A percentile compares a stretch with the other conserved stretches of the same genome.
phyloP scores from a whole-genome alignment of 129 eudicot genomes.

The Chrysanthemum seticuspe region DNA sequence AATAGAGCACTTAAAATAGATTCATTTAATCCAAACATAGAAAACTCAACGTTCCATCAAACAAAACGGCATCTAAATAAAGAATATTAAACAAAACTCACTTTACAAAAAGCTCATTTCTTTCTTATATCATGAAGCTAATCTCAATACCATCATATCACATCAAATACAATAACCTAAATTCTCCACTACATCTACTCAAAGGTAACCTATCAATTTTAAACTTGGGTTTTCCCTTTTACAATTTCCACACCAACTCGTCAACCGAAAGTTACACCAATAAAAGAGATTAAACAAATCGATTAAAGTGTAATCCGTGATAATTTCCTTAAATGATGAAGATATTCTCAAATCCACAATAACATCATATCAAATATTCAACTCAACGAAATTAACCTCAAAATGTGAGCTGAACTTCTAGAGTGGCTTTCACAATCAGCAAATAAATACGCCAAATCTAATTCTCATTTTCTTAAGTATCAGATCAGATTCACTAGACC shows the following conservation, averaged over 20 bases:
- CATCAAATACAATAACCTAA: conserved; percentile 34
- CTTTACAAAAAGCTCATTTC: conserved; percentile 39
- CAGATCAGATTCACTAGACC: too few relatives aligned
- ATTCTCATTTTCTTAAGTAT: too few relatives aligned
- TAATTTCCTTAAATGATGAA: too few relatives aligned
- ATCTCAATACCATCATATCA: conserved; percentile 28
- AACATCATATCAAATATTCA: too few relatives aligned
- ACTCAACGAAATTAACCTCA: too few relatives aligned
- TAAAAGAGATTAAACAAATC: conserved; percentile 11
- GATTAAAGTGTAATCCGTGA: not conserved
- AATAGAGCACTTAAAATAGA: conserved; percentile 38
- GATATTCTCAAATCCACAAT: too few relatives aligned
- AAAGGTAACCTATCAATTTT: conserved; percentile 21
- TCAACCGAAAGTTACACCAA: not conserved
- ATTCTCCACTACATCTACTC: conserved; percentile 33
- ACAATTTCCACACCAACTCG: not conserved
- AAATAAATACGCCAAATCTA: too few relatives aligned
- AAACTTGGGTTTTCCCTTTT: not conserved
- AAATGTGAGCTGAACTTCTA: too few relatives aligned
- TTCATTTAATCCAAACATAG: conserved; percentile 26
- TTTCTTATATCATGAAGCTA: conserved; percentile 20
- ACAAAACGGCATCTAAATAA: conserved; percentile 14
- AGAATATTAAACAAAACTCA: conserved; percentile 40
- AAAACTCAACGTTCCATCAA: conserved; percentile 41
- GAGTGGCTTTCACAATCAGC: too few relatives aligned